Percentiles rank a stretch among this genome's conserved stretches.
phyloP scores from a whole-genome alignment of 2,329 filamentous ascomycete species.

The Penicillium brasilianum region DNA sequence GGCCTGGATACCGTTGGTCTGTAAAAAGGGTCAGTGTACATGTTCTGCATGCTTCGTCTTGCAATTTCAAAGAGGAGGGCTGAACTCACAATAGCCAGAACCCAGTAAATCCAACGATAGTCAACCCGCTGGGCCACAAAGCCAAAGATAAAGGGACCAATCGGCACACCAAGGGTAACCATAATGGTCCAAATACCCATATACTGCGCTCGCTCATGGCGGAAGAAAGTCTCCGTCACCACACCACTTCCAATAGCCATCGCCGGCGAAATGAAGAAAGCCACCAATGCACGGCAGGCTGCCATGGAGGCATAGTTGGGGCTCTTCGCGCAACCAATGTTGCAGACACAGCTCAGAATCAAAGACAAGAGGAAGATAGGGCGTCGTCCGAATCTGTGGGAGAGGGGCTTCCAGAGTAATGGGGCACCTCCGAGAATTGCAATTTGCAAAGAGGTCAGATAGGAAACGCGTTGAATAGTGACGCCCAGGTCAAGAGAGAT shows the following conservation, averaged over 20 bases:
- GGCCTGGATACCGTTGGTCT: conserved; percentile 61
- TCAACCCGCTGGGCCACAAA: conserved; percentile 58
- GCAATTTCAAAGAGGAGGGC: background rate
- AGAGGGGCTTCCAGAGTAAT: conserved; percentile 62
- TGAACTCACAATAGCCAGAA: conserved; percentile 57
- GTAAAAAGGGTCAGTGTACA: conserved; percentile 16
- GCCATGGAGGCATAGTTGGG: conserved; percentile 57
- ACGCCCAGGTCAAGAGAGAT: conserved; percentile 59
- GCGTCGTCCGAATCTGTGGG: conserved; percentile 59
- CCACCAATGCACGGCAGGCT: conserved; percentile 55
- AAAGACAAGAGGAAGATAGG: conserved; percentile 60
- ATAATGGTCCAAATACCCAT: conserved; percentile 64
- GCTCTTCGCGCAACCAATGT: conserved; percentile 60
- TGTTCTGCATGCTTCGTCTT: background rate
- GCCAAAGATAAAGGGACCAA: conserved; percentile 44
- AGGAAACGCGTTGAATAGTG: conserved; percentile 56
- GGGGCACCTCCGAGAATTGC: conserved; percentile 59
- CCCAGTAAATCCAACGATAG: conserved; percentile 65
- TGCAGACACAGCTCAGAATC: conserved; percentile 54
- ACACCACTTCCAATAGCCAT: conserved; percentile 60
- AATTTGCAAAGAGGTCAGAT: conserved; percentile 62
- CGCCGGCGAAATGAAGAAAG: conserved; percentile 61
- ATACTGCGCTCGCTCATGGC: conserved; percentile 56
- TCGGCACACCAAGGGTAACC: conserved; percentile 54
- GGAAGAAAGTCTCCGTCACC: conserved; percentile 63